These are phyloP conservation scores for Apostasia ramifera DNA, from an alignment of 106 monocot species.

Conservation along the genomic window DNA sequence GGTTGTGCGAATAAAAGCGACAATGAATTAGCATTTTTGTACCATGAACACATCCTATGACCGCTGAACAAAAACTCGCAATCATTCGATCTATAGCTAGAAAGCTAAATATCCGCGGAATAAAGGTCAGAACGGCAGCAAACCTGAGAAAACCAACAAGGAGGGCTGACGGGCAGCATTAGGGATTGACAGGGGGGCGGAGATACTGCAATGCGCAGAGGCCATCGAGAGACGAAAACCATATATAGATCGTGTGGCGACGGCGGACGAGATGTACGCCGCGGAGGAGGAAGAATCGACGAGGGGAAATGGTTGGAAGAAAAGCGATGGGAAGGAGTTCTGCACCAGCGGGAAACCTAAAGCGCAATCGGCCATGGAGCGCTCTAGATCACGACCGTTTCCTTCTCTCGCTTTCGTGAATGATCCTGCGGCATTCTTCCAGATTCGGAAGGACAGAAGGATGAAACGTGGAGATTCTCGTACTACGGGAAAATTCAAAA, in stretches of 20 bases:
- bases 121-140: not conserved
- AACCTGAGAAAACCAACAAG: conserved; percentile 8
- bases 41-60: no score
- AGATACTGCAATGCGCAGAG: conserved; percentile 1
- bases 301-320: not conserved
- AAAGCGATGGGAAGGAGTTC: not conserved
- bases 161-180: conserved; percentile 1
- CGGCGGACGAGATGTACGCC: not conserved
- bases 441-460: no score
- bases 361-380: not conserved
- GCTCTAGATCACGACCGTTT: not conserved
- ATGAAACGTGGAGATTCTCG: no score
- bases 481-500: no score
- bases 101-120: not conserved
- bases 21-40: no score
- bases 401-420: not conserved
- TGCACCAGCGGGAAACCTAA: not conserved
- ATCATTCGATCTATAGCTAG: no score
- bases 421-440: no score
- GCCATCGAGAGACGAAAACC: not conserved
- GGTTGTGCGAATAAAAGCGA: no score
- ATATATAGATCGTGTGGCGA: not conserved
- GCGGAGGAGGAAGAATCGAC: not conserved
- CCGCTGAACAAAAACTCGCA: no score
- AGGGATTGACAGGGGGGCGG: not conserved